phyloP scores from a whole-genome alignment of 768 basidiomycete genomes.

The Lactarius indigo region DNA sequence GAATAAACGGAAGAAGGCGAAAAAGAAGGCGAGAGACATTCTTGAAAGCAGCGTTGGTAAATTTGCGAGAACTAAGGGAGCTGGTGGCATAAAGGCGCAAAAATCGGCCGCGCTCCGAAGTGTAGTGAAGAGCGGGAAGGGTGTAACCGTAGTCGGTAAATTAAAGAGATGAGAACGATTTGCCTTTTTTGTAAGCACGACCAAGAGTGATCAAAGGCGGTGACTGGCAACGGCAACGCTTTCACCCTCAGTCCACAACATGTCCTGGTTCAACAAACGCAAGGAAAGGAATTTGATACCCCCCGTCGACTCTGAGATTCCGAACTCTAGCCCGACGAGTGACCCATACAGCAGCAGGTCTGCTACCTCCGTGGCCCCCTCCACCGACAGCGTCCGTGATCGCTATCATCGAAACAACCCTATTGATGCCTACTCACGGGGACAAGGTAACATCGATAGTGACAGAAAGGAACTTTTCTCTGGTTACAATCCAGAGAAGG shows the following conservation, averaged over 20 bases:
- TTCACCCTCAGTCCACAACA: slow-evolving; percentile 36
- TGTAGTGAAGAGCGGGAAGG: slow-evolving; percentile 79
- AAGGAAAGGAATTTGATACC: slow-evolving; percentile 66
- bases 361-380: slow-evolving; percentile 19
- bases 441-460: slow-evolving; percentile 52
- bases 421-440: slow-evolving; percentile 64
- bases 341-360: slow-evolving; percentile 46
- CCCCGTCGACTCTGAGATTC: slow-evolving; percentile 46
- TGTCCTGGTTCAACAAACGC: slow-evolving; percentile 63
- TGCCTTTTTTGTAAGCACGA: slow-evolving; percentile 5
- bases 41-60: slow-evolving; percentile 66
- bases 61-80: slow-evolving; percentile 52
- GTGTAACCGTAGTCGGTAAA: slow-evolving; percentile 87
- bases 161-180: slow-evolving; percentile 8
- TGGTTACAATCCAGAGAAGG: slow-evolving; percentile 62
- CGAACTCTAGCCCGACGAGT: slow-evolving; percentile 48
- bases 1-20: slow-evolving; percentile 64
- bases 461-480: slow-evolving; percentile 74
- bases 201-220: not conserved
- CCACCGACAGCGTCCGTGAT: slow-evolving; percentile 31
- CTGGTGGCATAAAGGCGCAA: slow-evolving; percentile 64
- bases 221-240: slow-evolving; percentile 10
- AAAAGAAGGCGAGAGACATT: slow-evolving; percentile 61
- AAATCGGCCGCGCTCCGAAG: slow-evolving; percentile 81
- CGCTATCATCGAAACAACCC: slow-evolving; percentile 50